Percentiles rank a stretch among this genome's conserved stretches.
Conservation (phyloP, 805 yeast species). For the Wickerhamiella cacticola region DNA sequence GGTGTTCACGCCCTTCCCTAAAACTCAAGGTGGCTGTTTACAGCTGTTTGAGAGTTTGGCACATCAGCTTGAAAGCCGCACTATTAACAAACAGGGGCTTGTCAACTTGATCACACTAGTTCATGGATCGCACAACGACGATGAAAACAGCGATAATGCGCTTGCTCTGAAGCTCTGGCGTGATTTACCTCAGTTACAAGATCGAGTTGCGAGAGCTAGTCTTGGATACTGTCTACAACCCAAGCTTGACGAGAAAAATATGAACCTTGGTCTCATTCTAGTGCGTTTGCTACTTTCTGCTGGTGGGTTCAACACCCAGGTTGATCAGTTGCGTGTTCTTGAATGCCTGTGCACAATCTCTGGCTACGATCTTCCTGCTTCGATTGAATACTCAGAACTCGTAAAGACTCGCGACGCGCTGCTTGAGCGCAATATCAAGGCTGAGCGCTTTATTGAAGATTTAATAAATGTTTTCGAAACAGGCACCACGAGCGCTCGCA, state of each 20-base stretch:
- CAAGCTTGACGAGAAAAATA: constrained; percentile 15
- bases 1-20: constrained; percentile 6
- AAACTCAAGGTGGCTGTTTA: background rate
- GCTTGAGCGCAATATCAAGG: constrained; percentile 1
- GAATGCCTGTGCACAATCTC: constrained; percentile 15
- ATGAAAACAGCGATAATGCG: background rate
- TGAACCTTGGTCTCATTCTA: constrained; percentile 19
- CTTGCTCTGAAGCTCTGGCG: background rate
- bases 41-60: constrained; percentile 18
- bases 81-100: constrained; percentile 21
- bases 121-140: background rate
- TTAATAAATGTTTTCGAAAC: constrained; percentile 5
- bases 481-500: background rate
- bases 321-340: constrained; percentile 16
- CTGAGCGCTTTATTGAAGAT: background rate
- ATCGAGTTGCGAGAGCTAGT: constrained; percentile 3
- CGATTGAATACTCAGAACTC: constrained; percentile 18
- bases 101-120: constrained; percentile 15
- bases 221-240: background rate
- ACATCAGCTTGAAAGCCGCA: constrained; percentile 14
- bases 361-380: constrained; percentile 11
- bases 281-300: constrained; percentile 16
- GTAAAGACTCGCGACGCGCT: constrained; percentile 20
- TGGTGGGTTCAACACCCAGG: constrained; percentile 14
- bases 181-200: constrained; percentile 8